A percentile compares a stretch with the other conserved stretches of the same genome.
Conservation (phyloP, 1,284 basidiomycete genomes). For the Volvariella surrecta region DNA sequence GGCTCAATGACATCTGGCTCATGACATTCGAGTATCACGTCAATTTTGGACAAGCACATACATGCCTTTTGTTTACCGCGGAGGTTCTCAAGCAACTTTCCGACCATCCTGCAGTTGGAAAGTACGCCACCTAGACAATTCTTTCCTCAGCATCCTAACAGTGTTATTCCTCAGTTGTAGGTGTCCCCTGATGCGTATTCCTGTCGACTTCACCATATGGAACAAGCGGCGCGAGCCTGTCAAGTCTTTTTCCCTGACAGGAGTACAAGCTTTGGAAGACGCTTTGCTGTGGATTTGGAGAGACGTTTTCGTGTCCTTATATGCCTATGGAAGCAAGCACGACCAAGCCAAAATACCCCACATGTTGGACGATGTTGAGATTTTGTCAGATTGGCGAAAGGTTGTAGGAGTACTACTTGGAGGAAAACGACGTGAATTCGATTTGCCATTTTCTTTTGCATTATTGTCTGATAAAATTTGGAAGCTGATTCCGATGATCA, state of each 20-base stretch:
- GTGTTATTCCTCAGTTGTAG: constrained; percentile 28
- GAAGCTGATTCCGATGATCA: background rate
- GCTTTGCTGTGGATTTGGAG: constrained; percentile 60
- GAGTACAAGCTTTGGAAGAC: constrained; percentile 38
- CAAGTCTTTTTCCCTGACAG: constrained; percentile 41
- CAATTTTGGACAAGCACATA: constrained; percentile 42
- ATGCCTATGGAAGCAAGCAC: constrained; percentile 27
- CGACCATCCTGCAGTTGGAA: constrained; percentile 26
- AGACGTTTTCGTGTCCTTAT: constrained; percentile 49
- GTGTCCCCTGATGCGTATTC: constrained; percentile 37
- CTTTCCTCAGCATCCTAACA: constrained; percentile 1
- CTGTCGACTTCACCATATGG: constrained; percentile 36
- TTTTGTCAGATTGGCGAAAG: constrained; percentile 36
- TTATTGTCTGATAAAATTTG: too few species aligned
- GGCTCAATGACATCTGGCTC: constrained; percentile 55
- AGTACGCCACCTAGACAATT: constrained; percentile 27
- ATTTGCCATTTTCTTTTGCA: too few species aligned
- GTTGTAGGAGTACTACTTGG: constrained; percentile 45
- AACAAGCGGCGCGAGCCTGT: constrained; percentile 31
- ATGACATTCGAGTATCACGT: constrained; percentile 47
- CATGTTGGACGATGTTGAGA: constrained; percentile 50
- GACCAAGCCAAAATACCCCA: constrained; percentile 32
- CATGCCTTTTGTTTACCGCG: constrained; percentile 41
- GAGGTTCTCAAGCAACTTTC: constrained; percentile 36
- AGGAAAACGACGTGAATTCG: constrained; percentile 21